Conservation (phyloP, 805 yeast species). For the Pichia nakasei region DNA sequence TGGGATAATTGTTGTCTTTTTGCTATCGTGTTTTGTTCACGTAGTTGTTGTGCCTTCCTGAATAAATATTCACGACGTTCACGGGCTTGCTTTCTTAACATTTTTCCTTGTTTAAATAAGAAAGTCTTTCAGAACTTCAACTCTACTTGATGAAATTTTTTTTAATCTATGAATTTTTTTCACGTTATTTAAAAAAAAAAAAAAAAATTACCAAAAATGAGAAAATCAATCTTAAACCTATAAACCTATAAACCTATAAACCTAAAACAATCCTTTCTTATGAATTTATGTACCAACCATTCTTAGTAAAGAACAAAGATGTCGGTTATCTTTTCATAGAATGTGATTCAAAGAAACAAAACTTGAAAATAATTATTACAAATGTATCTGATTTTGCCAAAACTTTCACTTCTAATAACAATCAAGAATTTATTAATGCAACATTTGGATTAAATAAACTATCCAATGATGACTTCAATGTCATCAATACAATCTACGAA, state of each 20-base stretch:
- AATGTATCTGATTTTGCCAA: neutral
- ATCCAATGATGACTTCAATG: neutral
- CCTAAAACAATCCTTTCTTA: neutral
- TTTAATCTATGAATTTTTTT: neutral
- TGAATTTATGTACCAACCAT: neutral
- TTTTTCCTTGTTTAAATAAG: conserved; percentile 15
- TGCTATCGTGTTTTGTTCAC: conserved; percentile 77
- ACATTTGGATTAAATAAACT: conserved; percentile 1
- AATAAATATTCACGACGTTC: conserved; percentile 92
- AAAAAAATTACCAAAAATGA: neutral
- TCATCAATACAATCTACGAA: neutral
- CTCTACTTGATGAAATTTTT: neutral
- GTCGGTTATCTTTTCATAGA: neutral
- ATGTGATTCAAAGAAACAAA: neutral
- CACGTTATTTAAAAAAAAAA: neutral
- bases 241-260: too few relatives aligned
- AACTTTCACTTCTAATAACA: neutral
- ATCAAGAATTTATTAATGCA: neutral
- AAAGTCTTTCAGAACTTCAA: too few relatives aligned
- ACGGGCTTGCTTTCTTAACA: conserved; percentile 90
- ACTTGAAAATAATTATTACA: neutral
- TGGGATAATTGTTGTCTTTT: conserved; percentile 80
- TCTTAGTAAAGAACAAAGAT: neutral
- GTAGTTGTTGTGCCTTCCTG: conserved; percentile 80
- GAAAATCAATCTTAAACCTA: neutral